Evolutionary conservation across 108 stramenopile species (phyloP), one percentile per base, ranked within the genome.

Genomic region (Licmophora abbreviata): DNA sequence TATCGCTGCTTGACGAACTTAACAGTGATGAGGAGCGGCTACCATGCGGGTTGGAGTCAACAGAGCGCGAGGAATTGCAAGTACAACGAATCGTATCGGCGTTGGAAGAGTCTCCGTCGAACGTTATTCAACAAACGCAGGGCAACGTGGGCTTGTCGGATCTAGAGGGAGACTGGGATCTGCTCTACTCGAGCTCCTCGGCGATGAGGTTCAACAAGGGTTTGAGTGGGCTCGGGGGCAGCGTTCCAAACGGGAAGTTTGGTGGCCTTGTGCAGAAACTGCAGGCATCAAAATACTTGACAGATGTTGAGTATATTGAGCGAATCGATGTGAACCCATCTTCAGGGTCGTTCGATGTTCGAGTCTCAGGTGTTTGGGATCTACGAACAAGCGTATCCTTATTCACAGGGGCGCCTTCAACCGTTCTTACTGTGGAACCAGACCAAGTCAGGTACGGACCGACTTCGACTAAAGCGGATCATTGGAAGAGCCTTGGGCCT

Each of bases 181-280:
- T 91, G 20, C 11, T 91, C 14, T 91, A 83, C 57, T 71, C 84
- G 1, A 86, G 76, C 43, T 84, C 82, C 1, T 74, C 82, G 8
- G 85, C 80, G 8, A 86, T 91, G 80, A 84, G 77, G 46, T 91
- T 84, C 38, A 81, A 85, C 54, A 73, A 86, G 42, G 84, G 88
- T 30, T 58, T 91, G 26, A 84, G 77, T 51, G 88, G 88, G 8
- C 42, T 91, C 33, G 88, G 79, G 36, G 77, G 79, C 18, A 82
- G 81, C 15, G 55, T 89, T 46, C 85, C 88, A 17, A 81, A 76
- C 56, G 79, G 79, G 25, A 70, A 63, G 34, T 91, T 91, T 59
- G 79, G 66, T 6, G 77, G 81, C 6, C 25, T 91, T 48, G 67
- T 56, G 8, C 82, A 84, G 53, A 57, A 51, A 10, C 44, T 90